Conservation (phyloP, 2,329 filamentous ascomycete genomes). For the Alternaria rosae region DNA sequence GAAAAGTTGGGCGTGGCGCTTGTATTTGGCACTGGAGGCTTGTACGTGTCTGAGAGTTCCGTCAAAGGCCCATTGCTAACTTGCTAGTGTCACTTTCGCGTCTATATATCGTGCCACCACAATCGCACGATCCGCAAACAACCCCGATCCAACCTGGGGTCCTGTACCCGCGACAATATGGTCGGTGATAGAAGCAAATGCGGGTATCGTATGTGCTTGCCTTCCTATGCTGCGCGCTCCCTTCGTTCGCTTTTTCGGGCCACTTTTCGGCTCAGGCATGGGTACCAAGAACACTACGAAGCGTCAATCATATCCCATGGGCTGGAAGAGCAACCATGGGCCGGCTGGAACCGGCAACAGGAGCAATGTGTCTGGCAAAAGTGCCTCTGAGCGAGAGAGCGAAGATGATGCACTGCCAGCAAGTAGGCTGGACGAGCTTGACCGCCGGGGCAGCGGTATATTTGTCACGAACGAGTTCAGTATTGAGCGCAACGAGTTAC, state of each 20-base stretch:
- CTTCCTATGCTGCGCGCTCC: constrained; percentile 34
- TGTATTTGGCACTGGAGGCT: constrained; percentile 32
- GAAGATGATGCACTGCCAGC: constrained; percentile 15
- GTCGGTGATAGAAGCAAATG: constrained; percentile 36
- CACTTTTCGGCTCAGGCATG: constrained; percentile 22
- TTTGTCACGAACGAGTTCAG: constrained; percentile 33
- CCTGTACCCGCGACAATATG: constrained; percentile 34
- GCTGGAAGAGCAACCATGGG: constrained; percentile 15
- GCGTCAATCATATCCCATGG: constrained; percentile 20
- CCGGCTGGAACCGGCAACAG: constrained; percentile 14
- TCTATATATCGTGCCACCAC: constrained; percentile 37
- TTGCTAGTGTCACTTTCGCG: constrained; percentile 29
- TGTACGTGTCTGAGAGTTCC: constrained; percentile 16
- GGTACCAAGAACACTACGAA: constrained; percentile 13
- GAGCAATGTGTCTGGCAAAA: constrained; percentile 8
- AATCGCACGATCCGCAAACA: constrained; percentile 28
- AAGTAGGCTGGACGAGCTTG: not conserved
- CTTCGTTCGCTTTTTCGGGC: constrained; percentile 30
- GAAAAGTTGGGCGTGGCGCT: constrained; percentile 33
- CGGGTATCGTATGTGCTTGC: constrained; percentile 33
- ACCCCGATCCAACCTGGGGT: constrained; percentile 33
- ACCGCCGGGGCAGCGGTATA: constrained; percentile 23
- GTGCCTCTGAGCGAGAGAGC: constrained; percentile 25
- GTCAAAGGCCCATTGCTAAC: constrained; percentile 7
- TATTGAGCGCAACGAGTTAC: constrained; percentile 18